These are phyloP conservation scores for Pseudogymnoascus sp. DNA, from an alignment of 2,329 filamentous ascomycete genomes.

Conservation along the genomic window DNA sequence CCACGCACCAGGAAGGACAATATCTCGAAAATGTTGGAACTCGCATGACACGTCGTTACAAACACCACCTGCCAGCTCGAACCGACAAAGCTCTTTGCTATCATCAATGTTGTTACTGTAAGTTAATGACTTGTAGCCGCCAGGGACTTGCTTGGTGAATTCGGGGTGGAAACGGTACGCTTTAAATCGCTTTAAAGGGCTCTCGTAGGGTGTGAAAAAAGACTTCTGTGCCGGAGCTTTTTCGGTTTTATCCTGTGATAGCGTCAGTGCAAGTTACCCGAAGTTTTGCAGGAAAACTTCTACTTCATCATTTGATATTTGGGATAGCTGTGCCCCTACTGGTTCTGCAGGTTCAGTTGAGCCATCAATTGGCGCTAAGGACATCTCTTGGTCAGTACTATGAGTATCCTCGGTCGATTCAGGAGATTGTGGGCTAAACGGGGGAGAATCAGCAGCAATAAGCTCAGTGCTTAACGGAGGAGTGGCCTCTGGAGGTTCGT, in stretches of 20 bases:
- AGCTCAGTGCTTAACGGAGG: constrained; percentile 18
- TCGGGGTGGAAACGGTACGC: constrained; percentile 84
- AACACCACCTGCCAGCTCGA: constrained; percentile 60
- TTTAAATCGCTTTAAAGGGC: constrained; percentile 74
- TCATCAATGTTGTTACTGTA: constrained; percentile 88
- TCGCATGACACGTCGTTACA: constrained; percentile 70
- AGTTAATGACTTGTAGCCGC: constrained; percentile 81
- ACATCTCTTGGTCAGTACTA: background rate
- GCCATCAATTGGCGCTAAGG: background rate
- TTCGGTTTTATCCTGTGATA: background rate
- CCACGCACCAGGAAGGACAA: constrained; percentile 68
- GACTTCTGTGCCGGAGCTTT: background rate
- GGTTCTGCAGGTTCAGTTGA: background rate
- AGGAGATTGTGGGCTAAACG: constrained; percentile 36
- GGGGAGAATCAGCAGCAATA: constrained; percentile 28
- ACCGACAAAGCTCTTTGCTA: constrained; percentile 65
- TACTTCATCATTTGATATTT: background rate
- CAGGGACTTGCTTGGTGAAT: constrained; percentile 60
- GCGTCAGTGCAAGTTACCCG: background rate
- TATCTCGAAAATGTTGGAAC: constrained; percentile 71
- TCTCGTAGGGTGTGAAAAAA: constrained; percentile 61
- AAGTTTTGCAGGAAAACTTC: constrained; percentile 1
- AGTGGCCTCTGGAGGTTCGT: constrained; percentile 46
- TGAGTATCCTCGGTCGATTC: constrained; percentile 15
- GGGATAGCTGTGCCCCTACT: background rate